Conservation (phyloP, 306 rosid genomes). For the Gynostemma pentaphyllum region DNA sequence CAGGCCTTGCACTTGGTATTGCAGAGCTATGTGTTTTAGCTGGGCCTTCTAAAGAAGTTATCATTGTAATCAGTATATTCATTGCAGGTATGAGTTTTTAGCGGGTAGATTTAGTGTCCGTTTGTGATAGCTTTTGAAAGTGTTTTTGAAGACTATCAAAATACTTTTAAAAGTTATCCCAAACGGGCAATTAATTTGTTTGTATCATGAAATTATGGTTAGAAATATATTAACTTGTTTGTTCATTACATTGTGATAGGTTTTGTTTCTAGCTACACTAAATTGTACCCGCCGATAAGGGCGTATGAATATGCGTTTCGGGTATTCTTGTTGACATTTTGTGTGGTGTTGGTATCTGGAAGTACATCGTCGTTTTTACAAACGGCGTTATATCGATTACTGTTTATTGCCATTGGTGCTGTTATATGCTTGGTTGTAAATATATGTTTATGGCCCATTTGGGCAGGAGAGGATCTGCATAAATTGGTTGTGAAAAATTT, state of each 20-base stretch:
- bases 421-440: conserved; percentile 64
- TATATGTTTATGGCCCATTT: conserved; percentile 68
- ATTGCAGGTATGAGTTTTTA: conserved; percentile 30
- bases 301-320: conserved; percentile 89
- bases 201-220: background rate
- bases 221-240: background rate
- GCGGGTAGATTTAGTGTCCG: too few relatives aligned
- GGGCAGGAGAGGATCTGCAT: conserved; percentile 99
- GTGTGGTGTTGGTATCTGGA: conserved; percentile 80
- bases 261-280: conserved; percentile 67
- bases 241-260: conserved; percentile 35
- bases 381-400: conserved; percentile 56
- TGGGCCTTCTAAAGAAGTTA: conserved; percentile 55
- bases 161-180: too few relatives aligned
- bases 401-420: conserved; percentile 84
- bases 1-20: conserved; percentile 80
- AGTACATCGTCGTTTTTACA: conserved; percentile 54
- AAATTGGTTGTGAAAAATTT: conserved; percentile 77
- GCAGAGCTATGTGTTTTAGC: conserved; percentile 47
- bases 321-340: conserved; percentile 93
- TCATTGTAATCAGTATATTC: conserved; percentile 60
- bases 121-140: too few relatives aligned
- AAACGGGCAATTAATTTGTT: background rate
- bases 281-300: conserved; percentile 71
- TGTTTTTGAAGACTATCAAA: too few relatives aligned